These are phyloP conservation scores for Modicella reniformis DNA, from an alignment of 371 early-diverging fungal genomes.

Conservation along the genomic window DNA sequence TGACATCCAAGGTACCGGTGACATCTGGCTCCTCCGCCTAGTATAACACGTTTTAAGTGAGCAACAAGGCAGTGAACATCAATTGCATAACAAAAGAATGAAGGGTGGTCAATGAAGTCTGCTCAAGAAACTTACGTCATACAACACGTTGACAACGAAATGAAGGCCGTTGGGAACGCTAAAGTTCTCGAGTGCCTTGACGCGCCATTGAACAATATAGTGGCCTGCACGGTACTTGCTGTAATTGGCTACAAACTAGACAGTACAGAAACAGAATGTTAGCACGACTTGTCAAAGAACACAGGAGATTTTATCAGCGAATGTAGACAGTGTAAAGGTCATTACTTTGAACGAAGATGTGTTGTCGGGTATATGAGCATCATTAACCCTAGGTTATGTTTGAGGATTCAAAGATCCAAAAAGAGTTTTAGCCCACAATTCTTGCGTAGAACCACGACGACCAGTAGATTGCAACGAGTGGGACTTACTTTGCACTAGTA, in stretches of 20 bases:
- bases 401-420: no score
- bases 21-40: constrained; percentile 49
- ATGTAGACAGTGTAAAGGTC: not conserved
- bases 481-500: constrained; percentile 33
- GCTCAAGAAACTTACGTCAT: constrained; percentile 36
- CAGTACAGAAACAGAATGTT: not conserved
- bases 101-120: not conserved
- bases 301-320: no score
- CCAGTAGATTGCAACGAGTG: no score
- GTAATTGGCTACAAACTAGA: constrained; percentile 33
- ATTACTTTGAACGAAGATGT: constrained; percentile 43
- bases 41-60: constrained; percentile 5
- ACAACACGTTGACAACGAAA: constrained; percentile 38
- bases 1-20: constrained; percentile 47
- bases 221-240: constrained; percentile 27
- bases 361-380: constrained; percentile 26
- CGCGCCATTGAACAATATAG: constrained; percentile 38
- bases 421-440: no score
- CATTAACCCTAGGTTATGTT: no score
- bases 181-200: constrained; percentile 35
- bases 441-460: no score
- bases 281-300: not conserved
- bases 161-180: constrained; percentile 43
- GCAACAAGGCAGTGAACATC: not conserved
- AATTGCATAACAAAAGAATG: not conserved